These are phyloP conservation scores for Irpex lacteus DNA, from an alignment of 1,284 basidiomycete genomes.

Conservation along the genomic window DNA sequence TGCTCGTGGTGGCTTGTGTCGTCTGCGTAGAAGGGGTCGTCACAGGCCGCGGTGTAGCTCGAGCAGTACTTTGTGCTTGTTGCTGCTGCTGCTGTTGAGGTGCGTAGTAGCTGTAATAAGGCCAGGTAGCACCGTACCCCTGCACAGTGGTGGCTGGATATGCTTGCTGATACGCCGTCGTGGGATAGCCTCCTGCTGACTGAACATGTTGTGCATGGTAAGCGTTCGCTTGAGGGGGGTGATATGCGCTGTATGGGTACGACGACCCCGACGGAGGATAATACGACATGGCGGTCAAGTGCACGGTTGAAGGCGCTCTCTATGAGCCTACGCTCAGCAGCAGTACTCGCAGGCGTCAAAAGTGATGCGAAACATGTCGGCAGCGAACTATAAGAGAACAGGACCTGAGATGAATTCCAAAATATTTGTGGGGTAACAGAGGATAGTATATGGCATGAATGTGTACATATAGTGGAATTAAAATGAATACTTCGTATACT, in stretches of 20 bases:
- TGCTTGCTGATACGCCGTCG: slow-evolving; percentile 28
- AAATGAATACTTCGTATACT: no score
- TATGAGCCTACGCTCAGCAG: no score
- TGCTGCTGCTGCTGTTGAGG: slow-evolving; percentile 20
- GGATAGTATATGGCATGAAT: no score
- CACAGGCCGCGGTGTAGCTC: neutral
- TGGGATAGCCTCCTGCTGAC: slow-evolving; percentile 26
- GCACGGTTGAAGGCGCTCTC: no score
- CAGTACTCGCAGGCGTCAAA: no score
- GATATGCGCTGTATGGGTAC: slow-evolving; percentile 24
- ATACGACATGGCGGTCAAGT: slow-evolving; percentile 24
- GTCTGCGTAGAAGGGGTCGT: slow-evolving; percentile 12
- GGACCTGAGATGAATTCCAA: no score
- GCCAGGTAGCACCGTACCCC: slow-evolving; percentile 31
- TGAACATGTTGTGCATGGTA: slow-evolving; percentile 22
- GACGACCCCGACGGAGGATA: slow-evolving; percentile 26
- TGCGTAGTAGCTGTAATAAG: slow-evolving; percentile 31
- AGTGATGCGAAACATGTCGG: no score
- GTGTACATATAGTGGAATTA: no score
- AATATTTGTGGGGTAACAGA: no score
- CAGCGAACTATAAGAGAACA: no score
- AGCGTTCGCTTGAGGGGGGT: slow-evolving; percentile 10
- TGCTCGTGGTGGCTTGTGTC: slow-evolving; percentile 17
- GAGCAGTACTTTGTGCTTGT: slow-evolving; percentile 5
- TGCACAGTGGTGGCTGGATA: slow-evolving; percentile 29